Evolutionary conservation across 2,329 filamentous ascomycete species (phyloP).

Genomic region (Fusarium subglutinans): DNA sequence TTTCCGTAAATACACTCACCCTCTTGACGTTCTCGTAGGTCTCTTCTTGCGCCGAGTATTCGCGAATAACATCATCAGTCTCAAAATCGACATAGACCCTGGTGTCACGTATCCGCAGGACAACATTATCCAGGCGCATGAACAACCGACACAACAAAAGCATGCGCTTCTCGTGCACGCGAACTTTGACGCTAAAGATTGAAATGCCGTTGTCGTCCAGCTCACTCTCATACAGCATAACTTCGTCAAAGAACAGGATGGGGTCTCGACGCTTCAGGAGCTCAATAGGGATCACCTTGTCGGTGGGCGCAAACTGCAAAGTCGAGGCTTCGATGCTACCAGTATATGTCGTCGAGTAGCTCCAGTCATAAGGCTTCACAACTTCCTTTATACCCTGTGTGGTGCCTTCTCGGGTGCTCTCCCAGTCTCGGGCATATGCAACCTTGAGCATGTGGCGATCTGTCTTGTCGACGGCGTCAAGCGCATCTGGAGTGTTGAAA

Average conservation of each 20-base stretch:
- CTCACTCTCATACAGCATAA: constrained; percentile 96
- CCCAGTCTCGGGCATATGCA: constrained; percentile 90
- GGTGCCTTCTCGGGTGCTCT: constrained; percentile 72
- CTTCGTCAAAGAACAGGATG: constrained; percentile 96
- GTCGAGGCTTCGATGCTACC: constrained; percentile 68
- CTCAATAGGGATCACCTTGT: constrained; percentile 77
- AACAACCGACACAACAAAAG: constrained; percentile 88
- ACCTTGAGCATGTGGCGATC: constrained; percentile 91
- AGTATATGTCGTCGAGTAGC: constrained; percentile 88
- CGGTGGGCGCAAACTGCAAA: constrained; percentile 44
- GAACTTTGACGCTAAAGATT: constrained; percentile 86
- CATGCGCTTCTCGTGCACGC: constrained; percentile 91
- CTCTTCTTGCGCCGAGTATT: constrained; percentile 90
- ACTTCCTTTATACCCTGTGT: constrained; percentile 91
- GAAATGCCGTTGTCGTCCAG: constrained; percentile 97
- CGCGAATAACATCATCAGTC: constrained; percentile 79
- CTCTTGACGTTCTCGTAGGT: constrained; percentile 78
- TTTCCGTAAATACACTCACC: constrained; percentile 56
- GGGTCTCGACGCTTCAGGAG: constrained; percentile 89
- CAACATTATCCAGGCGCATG: constrained; percentile 89
- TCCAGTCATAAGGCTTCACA: constrained; percentile 98
- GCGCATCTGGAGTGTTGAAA: constrained; percentile 87
- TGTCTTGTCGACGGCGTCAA: constrained; percentile 94
- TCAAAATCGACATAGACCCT: constrained; percentile 91
- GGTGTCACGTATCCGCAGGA: constrained; percentile 89